Percentiles rank a stretch among this genome's conserved stretches.
Conservation (phyloP, 306 rosid species). For the Hippophae gyantsensis region DNA sequence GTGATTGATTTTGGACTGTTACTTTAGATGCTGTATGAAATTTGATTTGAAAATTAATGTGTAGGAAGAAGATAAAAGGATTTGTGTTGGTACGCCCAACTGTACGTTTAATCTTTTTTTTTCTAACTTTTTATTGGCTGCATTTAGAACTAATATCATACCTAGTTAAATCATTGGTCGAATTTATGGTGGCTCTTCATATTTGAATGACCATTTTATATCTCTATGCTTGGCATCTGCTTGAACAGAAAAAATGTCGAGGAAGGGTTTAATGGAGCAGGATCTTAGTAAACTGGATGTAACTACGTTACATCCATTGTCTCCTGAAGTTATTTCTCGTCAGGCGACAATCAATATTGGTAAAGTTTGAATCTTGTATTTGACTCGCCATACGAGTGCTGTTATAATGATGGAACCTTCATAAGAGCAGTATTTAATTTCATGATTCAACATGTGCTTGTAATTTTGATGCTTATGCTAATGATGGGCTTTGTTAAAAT, state of each 20-base stretch:
- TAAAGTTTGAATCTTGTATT: conserved; percentile 15
- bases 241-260: conserved; percentile 43
- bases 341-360: conserved; percentile 95
- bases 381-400: conserved; percentile 1
- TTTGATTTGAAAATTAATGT: no score
- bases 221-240: not conserved
- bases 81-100: no score
- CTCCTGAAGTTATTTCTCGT: conserved; percentile 92
- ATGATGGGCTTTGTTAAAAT: conserved; percentile 2
- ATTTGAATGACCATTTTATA: no score
- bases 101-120: no score
- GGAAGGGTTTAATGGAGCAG: conserved; percentile 91
- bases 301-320: conserved; percentile 69
- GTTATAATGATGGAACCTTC: not conserved
- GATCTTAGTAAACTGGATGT: conserved; percentile 89
- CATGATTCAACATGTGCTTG: not conserved
- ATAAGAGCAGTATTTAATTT: not conserved
- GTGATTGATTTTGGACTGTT: no score
- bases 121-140: no score
- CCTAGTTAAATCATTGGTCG: no score
- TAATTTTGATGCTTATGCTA: conserved; percentile 1
- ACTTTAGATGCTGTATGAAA: no score
- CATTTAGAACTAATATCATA: no score
- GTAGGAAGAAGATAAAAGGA: no score
- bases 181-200: no score